A percentile compares a stretch with the other conserved stretches of the same genome.
These are phyloP conservation scores for Zizania latifolia DNA, from an alignment of 176 grass and related monocot species.

Conservation along the genomic window DNA sequence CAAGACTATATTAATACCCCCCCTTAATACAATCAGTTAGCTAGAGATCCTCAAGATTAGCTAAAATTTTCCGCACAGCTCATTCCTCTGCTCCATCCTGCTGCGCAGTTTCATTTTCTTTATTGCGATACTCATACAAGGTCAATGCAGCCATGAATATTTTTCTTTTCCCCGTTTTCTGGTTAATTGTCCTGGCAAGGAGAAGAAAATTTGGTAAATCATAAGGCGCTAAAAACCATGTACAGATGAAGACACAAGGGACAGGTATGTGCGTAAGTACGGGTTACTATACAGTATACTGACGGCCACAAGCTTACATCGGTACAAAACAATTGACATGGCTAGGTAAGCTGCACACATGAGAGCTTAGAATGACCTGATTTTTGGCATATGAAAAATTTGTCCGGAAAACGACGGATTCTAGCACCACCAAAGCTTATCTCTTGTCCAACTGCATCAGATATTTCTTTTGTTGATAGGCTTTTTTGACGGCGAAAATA, in stretches of 20 bases:
- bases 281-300: conserved; percentile 14
- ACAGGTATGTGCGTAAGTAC: background rate
- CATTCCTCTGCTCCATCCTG: conserved; percentile 1
- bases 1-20: conserved; percentile 14
- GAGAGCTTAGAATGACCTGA: conserved; percentile 2
- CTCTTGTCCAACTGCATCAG: conserved; percentile 24
- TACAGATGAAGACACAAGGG: conserved; percentile 14
- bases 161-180: background rate
- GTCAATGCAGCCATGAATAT: background rate
- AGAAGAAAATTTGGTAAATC: background rate
- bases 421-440: conserved; percentile 16
- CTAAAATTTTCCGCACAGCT: background rate
- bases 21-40: conserved; percentile 19
- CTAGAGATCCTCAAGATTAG: background rate
- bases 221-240: background rate
- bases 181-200: conserved; percentile 35
- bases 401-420: conserved; percentile 21
- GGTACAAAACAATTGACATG: conserved; percentile 20
- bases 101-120: background rate
- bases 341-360: conserved; percentile 3
- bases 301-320: conserved; percentile 26
- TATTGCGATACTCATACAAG: background rate
- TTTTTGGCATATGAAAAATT: background rate
- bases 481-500: background rate
- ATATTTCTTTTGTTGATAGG: background rate